Evolutionary conservation across 305 asterid species (phyloP).

Genomic region (Fraxinus velutina): DNA sequence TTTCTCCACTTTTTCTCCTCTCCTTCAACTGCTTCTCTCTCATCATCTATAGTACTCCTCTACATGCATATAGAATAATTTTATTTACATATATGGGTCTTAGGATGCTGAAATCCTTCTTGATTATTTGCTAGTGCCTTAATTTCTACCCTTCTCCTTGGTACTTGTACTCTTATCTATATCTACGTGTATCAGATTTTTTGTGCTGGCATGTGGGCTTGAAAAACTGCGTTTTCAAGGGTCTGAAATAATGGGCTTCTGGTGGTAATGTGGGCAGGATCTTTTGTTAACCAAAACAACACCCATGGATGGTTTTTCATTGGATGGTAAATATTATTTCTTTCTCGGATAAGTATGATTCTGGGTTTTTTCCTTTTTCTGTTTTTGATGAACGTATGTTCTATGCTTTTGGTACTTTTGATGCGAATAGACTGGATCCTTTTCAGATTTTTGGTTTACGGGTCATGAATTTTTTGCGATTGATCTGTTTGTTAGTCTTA

Average conservation of each 20-base stretch:
- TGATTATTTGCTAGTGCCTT: conserved; percentile 25
- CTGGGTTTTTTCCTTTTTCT: not conserved
- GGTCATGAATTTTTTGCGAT: conserved; percentile 26
- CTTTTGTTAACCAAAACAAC: conserved; percentile 13
- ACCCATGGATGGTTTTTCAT: conserved; percentile 40
- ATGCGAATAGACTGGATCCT: conserved; percentile 21
- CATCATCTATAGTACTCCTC: conserved; percentile 16
- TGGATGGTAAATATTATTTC: conserved; percentile 41
- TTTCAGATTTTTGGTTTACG: conserved; percentile 17
- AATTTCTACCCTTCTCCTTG: conserved; percentile 22
- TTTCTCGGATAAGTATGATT: not conserved
- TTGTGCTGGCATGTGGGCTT: conserved; percentile 28
- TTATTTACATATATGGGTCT: conserved; percentile 20
- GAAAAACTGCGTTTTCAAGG: conserved; percentile 13
- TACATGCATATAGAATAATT: conserved; percentile 17
- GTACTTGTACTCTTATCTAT: conserved; percentile 23
- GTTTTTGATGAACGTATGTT: not conserved
- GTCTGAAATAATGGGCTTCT: not conserved
- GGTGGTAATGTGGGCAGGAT: conserved; percentile 28
- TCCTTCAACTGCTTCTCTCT: conserved; percentile 13
- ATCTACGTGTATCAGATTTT: not conserved
- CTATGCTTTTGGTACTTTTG: conserved; percentile 31
- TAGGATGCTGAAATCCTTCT: conserved; percentile 38
- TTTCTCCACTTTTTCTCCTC: conserved; percentile 11
- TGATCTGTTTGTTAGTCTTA: conserved; percentile 40